These are phyloP conservation scores for Tuber calosporum DNA, from an alignment of 495 filamentous ascomycete genomes.

Conservation along the genomic window DNA sequence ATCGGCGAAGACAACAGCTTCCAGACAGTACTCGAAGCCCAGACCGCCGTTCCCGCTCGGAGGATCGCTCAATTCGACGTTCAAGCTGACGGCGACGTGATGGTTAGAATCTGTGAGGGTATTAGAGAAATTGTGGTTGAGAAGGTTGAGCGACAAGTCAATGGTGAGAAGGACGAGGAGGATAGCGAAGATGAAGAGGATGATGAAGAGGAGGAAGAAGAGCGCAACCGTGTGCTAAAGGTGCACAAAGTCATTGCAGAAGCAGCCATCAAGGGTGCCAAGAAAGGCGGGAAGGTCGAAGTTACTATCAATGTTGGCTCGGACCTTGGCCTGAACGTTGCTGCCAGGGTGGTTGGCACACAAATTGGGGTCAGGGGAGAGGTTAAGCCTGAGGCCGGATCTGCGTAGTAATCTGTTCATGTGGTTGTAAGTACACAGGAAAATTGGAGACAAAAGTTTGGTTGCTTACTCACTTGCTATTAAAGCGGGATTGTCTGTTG, in stretches of 20 bases:
- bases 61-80: slow-evolving; percentile 67
- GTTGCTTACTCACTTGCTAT: not conserved
- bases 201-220: slow-evolving; percentile 74
- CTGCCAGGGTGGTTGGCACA: slow-evolving; percentile 74
- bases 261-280: slow-evolving; percentile 69
- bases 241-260: slow-evolving; percentile 77
- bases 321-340: slow-evolving; percentile 69
- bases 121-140: slow-evolving; percentile 80
- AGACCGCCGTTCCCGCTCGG: slow-evolving; percentile 85
- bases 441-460: not conserved
- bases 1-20: slow-evolving; percentile 63
- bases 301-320: slow-evolving; percentile 76
- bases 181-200: slow-evolving; percentile 62
- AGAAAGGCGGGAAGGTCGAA: slow-evolving; percentile 87
- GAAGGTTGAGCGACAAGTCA: slow-evolving; percentile 68
- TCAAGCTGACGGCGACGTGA: slow-evolving; percentile 73
- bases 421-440: not conserved
- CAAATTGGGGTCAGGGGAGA: slow-evolving; percentile 75
- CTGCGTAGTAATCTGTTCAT: not conserved
- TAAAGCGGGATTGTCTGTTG: not conserved
- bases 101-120: slow-evolving; percentile 82
- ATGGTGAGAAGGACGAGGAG: slow-evolving; percentile 50
- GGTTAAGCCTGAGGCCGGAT: slow-evolving; percentile 45
- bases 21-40: slow-evolving; percentile 65
- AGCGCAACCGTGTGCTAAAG: slow-evolving; percentile 87